Conservation (phyloP, 805 yeast species). For the Yueomyces sinensis region DNA sequence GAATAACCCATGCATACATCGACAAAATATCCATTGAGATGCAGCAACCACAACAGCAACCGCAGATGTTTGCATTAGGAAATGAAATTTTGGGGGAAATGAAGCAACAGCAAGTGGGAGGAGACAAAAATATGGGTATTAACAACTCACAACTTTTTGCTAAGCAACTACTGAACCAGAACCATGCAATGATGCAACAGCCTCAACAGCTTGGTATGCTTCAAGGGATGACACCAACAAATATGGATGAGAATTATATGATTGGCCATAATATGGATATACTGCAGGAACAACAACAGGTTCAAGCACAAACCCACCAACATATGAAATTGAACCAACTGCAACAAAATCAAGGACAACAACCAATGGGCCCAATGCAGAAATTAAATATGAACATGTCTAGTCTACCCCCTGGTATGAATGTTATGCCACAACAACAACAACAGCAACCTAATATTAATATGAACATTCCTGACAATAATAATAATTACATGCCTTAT, state of each 20-base stretch:
- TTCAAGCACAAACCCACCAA: constrained; percentile 5
- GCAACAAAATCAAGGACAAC: constrained; percentile 6
- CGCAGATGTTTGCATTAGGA: neutral
- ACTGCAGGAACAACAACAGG: constrained; percentile 7
- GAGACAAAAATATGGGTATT: neutral
- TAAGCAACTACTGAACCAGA: constrained; percentile 4
- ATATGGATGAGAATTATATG: neutral
- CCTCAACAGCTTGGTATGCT: neutral
- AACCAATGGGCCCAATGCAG: constrained; percentile 1
- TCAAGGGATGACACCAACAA: neutral
- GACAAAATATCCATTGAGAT: constrained; percentile 3
- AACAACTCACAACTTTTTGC: constrained; percentile 4
- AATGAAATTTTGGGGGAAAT: neutral
- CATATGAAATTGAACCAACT: constrained; percentile 11
- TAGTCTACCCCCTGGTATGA: constrained; percentile 18
- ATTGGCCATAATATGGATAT: neutral
- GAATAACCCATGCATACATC: no score
- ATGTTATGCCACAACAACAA: constrained; percentile 13
- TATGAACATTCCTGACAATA: neutral
- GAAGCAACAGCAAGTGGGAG: neutral
- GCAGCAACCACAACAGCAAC: constrained; percentile 8
- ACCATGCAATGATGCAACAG: neutral
- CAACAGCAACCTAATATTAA: constrained; percentile 6
- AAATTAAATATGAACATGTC: constrained; percentile 5
- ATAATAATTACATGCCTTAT: neutral